phyloP scores from a whole-genome alignment of 495 filamentous ascomycete species.

The Aspergillus incahuasiensis region DNA sequence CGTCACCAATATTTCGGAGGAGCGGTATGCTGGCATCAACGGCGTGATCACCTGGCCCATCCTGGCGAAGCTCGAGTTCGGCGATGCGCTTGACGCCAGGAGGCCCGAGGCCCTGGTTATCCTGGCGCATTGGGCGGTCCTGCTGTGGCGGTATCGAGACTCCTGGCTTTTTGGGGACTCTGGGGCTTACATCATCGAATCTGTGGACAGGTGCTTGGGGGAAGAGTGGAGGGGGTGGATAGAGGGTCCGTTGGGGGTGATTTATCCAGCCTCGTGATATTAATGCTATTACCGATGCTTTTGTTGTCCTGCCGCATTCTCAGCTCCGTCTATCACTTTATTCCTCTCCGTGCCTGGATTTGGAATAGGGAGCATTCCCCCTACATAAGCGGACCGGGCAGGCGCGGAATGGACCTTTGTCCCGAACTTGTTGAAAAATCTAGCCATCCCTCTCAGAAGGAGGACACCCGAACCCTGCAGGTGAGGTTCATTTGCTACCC shows the following conservation, averaged over 20 bases:
- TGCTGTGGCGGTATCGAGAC: slow-evolving; percentile 27
- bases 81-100: slow-evolving; percentile 23
- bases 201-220: slow-evolving; percentile 6
- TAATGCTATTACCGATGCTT: too few species aligned
- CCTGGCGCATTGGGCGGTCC: slow-evolving; percentile 35
- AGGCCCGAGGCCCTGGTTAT: slow-evolving; percentile 41
- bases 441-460: too few species aligned
- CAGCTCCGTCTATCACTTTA: too few species aligned
- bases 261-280: not conserved
- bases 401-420: too few species aligned
- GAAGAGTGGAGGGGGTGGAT: slow-evolving; percentile 12
- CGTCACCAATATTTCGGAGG: not conserved
- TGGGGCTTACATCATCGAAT: slow-evolving; percentile 12
- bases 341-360: too few species aligned
- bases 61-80: slow-evolving; percentile 25
- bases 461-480: too few species aligned
- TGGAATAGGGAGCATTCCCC: too few species aligned
- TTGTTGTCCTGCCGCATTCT: too few species aligned
- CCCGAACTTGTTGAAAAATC: too few species aligned
- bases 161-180: slow-evolving; percentile 33
- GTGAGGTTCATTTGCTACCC: too few species aligned
- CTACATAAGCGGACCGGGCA: too few species aligned
- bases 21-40: not conserved
- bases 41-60: slow-evolving; percentile 32
- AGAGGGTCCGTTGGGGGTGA: slow-evolving; percentile 10